These are phyloP conservation scores for Bothriochloa decipiens DNA, from an alignment of 176 grass and related monocot genomes.

Conservation along the genomic window DNA sequence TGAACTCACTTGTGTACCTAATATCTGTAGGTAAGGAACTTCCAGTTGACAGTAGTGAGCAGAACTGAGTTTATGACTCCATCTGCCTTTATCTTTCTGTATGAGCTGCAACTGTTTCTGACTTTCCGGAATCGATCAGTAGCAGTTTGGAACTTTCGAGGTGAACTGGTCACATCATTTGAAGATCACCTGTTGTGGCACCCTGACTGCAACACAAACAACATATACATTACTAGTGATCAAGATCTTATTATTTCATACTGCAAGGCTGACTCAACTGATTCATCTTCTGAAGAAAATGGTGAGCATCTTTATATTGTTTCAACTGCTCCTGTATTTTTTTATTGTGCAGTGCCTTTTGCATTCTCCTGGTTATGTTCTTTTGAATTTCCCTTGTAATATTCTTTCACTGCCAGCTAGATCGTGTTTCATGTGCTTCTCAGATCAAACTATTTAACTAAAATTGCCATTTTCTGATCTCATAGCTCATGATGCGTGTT, in stretches of 20 bases:
- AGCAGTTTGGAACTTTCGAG: constrained; percentile 91
- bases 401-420: background rate
- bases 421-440: constrained; percentile 2
- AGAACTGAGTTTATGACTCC: constrained; percentile 91
- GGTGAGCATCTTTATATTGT: constrained; percentile 39
- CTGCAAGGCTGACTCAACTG: constrained; percentile 82
- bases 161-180: constrained; percentile 93
- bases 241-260: constrained; percentile 96
- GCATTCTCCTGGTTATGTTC: constrained; percentile 8
- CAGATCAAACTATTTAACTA: background rate
- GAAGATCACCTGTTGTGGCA: constrained; percentile 94
- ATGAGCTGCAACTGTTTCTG: constrained; percentile 84
- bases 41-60: constrained; percentile 82
- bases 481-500: background rate
- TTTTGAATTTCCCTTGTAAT: background rate
- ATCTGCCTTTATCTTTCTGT: constrained; percentile 89
- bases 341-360: background rate
- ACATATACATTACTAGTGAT: constrained; percentile 94
- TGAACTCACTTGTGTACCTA: constrained; percentile 1
- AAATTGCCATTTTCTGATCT: constrained; percentile 13
- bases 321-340: background rate
- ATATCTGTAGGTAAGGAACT: constrained; percentile 74
- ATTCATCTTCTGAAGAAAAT: constrained; percentile 66
- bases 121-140: constrained; percentile 82
- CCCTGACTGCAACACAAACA: constrained; percentile 93